Evolutionary conservation across 1,139 yeast species (phyloP).

Genomic region (Insectozyma bohioensis): DNA sequence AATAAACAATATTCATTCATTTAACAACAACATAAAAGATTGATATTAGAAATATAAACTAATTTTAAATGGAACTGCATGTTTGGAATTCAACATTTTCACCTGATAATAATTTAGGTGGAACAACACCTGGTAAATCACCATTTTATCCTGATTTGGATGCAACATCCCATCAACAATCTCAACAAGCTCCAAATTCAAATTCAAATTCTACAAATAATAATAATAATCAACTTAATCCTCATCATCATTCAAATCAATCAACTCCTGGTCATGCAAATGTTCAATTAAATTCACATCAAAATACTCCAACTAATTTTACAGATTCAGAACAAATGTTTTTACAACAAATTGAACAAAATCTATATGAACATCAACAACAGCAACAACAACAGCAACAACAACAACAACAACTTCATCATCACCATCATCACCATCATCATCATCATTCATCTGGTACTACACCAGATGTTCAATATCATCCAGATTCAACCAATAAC

Average conservation of each 20-base stretch:
- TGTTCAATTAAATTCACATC: constrained; percentile 8
- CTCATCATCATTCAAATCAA: constrained; percentile 9
- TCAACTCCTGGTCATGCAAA: constrained; percentile 8
- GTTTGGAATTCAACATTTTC: constrained; percentile 20
- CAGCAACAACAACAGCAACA: constrained; percentile 3
- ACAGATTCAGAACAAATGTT: constrained; percentile 25
- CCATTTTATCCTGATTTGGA: constrained; percentile 10
- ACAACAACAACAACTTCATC: constrained; percentile 3
- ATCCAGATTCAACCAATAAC: constrained; percentile 8
- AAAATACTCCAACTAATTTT: constrained; percentile 14
- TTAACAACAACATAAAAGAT: too few species aligned
- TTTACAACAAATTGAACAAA: constrained; percentile 26
- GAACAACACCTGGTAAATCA: constrained; percentile 17
- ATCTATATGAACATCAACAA: constrained; percentile 20
- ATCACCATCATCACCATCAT: constrained; percentile 11
- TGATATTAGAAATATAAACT: too few species aligned
- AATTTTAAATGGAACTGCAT: constrained; percentile 18
- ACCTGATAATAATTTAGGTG: constrained; percentile 15
- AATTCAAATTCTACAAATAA: background rate
- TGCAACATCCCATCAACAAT: constrained; percentile 3
- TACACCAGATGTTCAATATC: constrained; percentile 17
- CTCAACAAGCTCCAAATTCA: background rate
- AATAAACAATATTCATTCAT: too few species aligned
- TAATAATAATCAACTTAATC: constrained; percentile 1
- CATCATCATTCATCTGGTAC: constrained; percentile 12